Percentiles rank a stretch among this genome's conserved stretches.
phyloP scores from a whole-genome alignment of 306 rosid genomes.

The Psophocarpus tetragonolobus region DNA sequence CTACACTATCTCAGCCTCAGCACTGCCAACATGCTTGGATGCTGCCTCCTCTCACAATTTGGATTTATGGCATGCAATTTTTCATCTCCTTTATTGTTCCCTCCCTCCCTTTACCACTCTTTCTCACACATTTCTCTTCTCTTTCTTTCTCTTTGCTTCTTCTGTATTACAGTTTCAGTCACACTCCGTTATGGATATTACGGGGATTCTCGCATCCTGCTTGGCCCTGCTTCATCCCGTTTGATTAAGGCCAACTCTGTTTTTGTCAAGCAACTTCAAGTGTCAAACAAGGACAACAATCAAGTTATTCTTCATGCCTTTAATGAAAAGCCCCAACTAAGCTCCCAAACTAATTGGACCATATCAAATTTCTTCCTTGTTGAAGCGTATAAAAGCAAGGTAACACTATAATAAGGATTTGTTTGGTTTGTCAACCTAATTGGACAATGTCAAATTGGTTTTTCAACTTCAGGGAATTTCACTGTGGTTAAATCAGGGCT shows the following conservation, averaged over 20 bases:
- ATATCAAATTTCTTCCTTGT: conserved; percentile 44
- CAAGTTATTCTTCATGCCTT: conserved; percentile 49
- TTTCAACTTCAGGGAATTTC: conserved; percentile 57
- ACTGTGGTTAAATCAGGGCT: conserved; percentile 76
- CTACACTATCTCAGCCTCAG: conserved; percentile 1
- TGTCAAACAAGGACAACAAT: conserved; percentile 33
- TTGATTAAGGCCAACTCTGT: conserved; percentile 53
- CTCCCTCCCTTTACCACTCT: background rate
- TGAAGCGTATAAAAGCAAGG: conserved; percentile 56
- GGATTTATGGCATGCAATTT: conserved; percentile 84
- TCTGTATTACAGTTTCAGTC: conserved; percentile 55
- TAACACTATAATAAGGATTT: conserved; percentile 14
- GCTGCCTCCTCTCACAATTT: conserved; percentile 51
- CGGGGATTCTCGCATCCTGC: conserved; percentile 55
- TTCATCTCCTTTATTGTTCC: conserved; percentile 30
- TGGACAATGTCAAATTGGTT: background rate
- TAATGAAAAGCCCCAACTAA: conserved; percentile 57
- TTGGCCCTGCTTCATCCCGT: conserved; percentile 78
- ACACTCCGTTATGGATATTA: conserved; percentile 58
- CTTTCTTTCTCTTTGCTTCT: background rate
- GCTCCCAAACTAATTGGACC: conserved; percentile 53
- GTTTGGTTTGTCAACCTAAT: background rate
- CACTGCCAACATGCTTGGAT: conserved; percentile 46
- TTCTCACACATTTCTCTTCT: conserved; percentile 32
- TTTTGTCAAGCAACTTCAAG: conserved; percentile 57